These are phyloP conservation scores for Colletotrichum incanum DNA, from an alignment of 2,329 filamentous ascomycete genomes.

Conservation along the genomic window DNA sequence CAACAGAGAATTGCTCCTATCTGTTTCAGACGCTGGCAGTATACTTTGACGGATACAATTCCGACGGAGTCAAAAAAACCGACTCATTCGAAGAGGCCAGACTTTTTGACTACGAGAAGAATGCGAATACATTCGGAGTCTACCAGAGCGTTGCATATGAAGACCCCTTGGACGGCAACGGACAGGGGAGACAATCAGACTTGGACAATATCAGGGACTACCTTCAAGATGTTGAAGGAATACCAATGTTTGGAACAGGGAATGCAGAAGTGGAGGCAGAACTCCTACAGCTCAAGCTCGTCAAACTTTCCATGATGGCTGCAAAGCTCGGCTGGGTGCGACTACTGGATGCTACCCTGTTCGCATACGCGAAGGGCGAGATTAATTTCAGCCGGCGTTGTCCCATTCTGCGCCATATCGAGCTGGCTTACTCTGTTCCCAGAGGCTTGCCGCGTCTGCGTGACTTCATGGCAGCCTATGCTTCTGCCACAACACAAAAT, in stretches of 20 bases:
- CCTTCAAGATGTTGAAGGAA: neutral
- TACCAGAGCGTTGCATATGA: neutral
- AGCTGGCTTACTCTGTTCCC: neutral
- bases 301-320: neutral
- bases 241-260: neutral
- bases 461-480: neutral
- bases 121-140: neutral
- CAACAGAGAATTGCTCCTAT: no score
- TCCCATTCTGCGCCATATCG: neutral
- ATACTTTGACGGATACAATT: neutral
- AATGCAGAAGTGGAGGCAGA: neutral
- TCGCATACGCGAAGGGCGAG: neutral
- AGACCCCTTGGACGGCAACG: neutral
- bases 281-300: neutral
- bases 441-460: neutral
- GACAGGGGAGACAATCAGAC: neutral
- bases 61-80: no score
- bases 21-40: neutral
- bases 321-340: neutral
- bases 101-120: neutral
- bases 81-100: neutral
- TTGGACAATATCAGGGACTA: neutral
- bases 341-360: neutral
- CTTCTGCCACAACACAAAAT: fast-evolving
- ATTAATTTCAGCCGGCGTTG: neutral